Percentiles rank a stretch among this genome's conserved stretches.
Conservation (phyloP, 768 basidiomycete genomes). For the Russula emetica region DNA sequence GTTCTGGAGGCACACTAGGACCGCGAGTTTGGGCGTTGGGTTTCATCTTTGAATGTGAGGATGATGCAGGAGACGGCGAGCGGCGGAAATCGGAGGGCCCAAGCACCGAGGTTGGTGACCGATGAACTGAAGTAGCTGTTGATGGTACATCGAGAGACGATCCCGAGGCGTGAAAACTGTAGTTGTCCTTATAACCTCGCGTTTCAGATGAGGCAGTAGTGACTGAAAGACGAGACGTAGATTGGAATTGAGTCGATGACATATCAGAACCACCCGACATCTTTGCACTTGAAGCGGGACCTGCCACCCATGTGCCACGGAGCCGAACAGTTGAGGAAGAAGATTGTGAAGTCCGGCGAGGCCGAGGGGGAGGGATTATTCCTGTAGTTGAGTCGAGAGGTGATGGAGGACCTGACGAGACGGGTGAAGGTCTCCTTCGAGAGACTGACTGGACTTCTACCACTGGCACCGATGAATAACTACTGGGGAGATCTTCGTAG, state of each 20-base stretch:
- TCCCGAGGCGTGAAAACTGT: slow-evolving; percentile 15
- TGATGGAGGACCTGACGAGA: slow-evolving; percentile 16
- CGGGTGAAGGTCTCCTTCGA: slow-evolving; percentile 17
- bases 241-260: slow-evolving; percentile 10
- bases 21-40: slow-evolving; percentile 9
- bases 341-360: slow-evolving; percentile 9
- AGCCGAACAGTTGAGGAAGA: slow-evolving; percentile 15
- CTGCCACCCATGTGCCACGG: slow-evolving; percentile 1
- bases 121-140: slow-evolving; percentile 15
- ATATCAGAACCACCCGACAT: slow-evolving; percentile 2
- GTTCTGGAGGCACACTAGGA: slow-evolving; percentile 30
- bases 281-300: not conserved
- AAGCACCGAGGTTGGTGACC: slow-evolving; percentile 1
- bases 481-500: slow-evolving; percentile 16
- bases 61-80: slow-evolving; percentile 22
- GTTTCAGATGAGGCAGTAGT: slow-evolving; percentile 15
- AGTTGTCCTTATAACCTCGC: slow-evolving; percentile 6
- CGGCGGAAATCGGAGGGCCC: slow-evolving; percentile 4
- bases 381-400: slow-evolving; percentile 2
- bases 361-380: slow-evolving; percentile 1
- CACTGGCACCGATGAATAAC: slow-evolving; percentile 6
- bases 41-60: slow-evolving; percentile 7
- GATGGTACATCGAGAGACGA: slow-evolving; percentile 25
- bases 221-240: slow-evolving; percentile 25
- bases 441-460: not conserved